A percentile compares a stretch with the other conserved stretches of the same genome.
Evolutionary conservation across 2,329 filamentous ascomycete genomes (phyloP).

Genomic region (Nemania diffusa): DNA sequence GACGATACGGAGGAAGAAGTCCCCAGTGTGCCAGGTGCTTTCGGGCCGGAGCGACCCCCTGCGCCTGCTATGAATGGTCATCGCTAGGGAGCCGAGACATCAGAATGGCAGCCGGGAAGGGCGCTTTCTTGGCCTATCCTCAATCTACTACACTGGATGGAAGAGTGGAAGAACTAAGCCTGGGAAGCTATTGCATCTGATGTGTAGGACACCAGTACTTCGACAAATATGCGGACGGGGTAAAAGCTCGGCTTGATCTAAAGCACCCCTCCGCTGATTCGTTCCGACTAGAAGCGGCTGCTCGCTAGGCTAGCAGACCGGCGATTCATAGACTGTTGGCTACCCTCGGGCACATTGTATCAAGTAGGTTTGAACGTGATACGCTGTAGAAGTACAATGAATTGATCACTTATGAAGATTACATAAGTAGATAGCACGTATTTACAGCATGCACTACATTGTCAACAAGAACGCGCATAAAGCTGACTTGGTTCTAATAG

Average conservation of each 20-base stretch:
- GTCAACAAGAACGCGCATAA: background rate
- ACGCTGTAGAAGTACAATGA: slow-evolving; percentile 36
- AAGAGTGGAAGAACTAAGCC: slow-evolving; percentile 16
- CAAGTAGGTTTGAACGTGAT: slow-evolving; percentile 30
- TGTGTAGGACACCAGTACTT: slow-evolving; percentile 20
- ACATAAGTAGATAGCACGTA: slow-evolving; percentile 2
- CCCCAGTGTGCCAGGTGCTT: slow-evolving; percentile 44
- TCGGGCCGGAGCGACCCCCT: slow-evolving; percentile 46
- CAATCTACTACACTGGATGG: slow-evolving; percentile 24
- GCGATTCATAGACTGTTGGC: slow-evolving; percentile 33
- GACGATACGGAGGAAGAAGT: slow-evolving; percentile 65
- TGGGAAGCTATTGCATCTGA: slow-evolving; percentile 17
- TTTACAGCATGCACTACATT: background rate
- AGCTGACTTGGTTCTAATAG: slow-evolving; percentile 22
- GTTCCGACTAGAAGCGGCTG: slow-evolving; percentile 13
- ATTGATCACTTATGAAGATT: slow-evolving; percentile 35
- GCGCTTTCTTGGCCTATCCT: slow-evolving; percentile 26
- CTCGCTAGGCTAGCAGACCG: slow-evolving; percentile 14
- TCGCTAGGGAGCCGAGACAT: slow-evolving; percentile 44
- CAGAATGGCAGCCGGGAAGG: slow-evolving; percentile 33
- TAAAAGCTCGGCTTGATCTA: background rate
- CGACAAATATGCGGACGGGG: background rate
- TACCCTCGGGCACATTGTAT: slow-evolving; percentile 29
- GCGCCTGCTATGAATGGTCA: slow-evolving; percentile 48
- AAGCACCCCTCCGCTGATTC: background rate